These are phyloP conservation scores for Ophioceras dolichostomum DNA, from an alignment of 2,329 filamentous ascomycete genomes.

Conservation along the genomic window DNA sequence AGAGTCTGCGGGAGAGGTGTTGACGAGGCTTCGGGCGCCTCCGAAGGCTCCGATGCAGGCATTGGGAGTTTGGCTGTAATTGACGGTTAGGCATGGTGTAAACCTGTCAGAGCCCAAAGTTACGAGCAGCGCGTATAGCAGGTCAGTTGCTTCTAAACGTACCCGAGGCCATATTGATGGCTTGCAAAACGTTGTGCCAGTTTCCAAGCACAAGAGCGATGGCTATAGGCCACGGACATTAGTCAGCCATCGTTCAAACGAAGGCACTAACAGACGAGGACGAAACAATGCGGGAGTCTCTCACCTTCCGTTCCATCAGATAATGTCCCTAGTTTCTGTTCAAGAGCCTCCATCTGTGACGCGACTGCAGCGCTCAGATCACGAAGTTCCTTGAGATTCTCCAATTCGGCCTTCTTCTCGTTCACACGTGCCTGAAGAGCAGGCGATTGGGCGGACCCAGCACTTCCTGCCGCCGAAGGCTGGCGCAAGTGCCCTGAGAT, in stretches of 20 bases:
- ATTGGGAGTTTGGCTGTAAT: conserved; percentile 55
- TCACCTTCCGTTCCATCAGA: conserved; percentile 75
- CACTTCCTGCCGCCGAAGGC: conserved; percentile 34
- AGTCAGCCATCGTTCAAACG: conserved; percentile 5
- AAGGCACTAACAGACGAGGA: too few species aligned
- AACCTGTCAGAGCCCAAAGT: too few species aligned
- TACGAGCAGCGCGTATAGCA: too few species aligned
- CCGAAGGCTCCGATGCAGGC: conserved; percentile 17
- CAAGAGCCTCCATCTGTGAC: conserved; percentile 69
- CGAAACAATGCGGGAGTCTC: neutral
- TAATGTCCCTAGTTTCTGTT: conserved; percentile 65
- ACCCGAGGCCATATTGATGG: conserved; percentile 81
- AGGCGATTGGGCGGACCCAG: conserved; percentile 44
- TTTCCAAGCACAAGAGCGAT: conserved; percentile 77
- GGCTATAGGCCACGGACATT: conserved; percentile 38
- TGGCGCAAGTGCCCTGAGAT: conserved; percentile 55
- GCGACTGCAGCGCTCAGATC: conserved; percentile 70
- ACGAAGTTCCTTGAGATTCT: conserved; percentile 64
- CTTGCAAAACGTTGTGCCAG: conserved; percentile 77
- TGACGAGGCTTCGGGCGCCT: too few species aligned
- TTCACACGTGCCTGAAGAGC: conserved; percentile 60
- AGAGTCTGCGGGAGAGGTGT: conserved; percentile 67
- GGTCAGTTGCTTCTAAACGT: too few species aligned
- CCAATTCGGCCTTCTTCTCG: conserved; percentile 76
- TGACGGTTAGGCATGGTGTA: conserved; percentile 7